A percentile compares a stretch with the other conserved stretches of the same genome.
Conservation (phyloP, 495 filamentous ascomycete genomes). For the Pseudoneurospora amorphoporcata region DNA sequence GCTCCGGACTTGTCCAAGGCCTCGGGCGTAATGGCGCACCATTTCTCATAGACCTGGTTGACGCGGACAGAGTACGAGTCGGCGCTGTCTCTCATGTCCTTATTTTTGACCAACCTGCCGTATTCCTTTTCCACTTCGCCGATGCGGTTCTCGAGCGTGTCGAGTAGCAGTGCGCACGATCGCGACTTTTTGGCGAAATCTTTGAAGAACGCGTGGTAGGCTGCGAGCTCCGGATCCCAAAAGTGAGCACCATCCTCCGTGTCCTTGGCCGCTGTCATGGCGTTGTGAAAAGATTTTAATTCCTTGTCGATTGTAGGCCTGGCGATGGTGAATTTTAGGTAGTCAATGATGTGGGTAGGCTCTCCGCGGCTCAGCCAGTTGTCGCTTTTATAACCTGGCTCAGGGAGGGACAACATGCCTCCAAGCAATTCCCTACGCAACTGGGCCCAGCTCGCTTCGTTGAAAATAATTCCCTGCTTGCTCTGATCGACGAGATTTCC, state of each 20-base stretch:
- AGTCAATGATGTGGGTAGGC: conserved; percentile 57
- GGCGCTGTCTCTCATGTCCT: conserved; percentile 10
- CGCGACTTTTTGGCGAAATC: conserved; percentile 15
- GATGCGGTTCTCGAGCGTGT: conserved; percentile 26
- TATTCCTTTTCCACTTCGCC: conserved; percentile 21
- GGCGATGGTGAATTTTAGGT: conserved; percentile 56
- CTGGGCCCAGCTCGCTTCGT: conserved; percentile 41
- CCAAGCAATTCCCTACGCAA: conserved; percentile 36
- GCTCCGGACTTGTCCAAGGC: conserved; percentile 6
- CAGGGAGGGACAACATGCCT: conserved; percentile 25
- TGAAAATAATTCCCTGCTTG: conserved; percentile 68
- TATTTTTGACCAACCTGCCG: conserved; percentile 8
- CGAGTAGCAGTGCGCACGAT: conserved; percentile 19
- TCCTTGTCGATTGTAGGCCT: conserved; percentile 40
- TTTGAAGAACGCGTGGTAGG: conserved; percentile 29
- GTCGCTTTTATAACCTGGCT: conserved; percentile 29
- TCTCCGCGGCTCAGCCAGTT: conserved; percentile 27
- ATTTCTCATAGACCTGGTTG: conserved; percentile 31
- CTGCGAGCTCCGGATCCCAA: conserved; percentile 42
- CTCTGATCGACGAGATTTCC: conserved; percentile 71
- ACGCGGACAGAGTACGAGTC: conserved; percentile 31
- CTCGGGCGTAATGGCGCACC: conserved; percentile 32
- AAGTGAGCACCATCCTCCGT: conserved; percentile 3
- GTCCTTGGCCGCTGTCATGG: conserved; percentile 23
- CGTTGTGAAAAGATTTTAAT: conserved; percentile 29